Evolutionary conservation across 2,329 filamentous ascomycete species (phyloP), one percentile per base, ranked within the genome.

Genomic region (Chalara sp.): DNA sequence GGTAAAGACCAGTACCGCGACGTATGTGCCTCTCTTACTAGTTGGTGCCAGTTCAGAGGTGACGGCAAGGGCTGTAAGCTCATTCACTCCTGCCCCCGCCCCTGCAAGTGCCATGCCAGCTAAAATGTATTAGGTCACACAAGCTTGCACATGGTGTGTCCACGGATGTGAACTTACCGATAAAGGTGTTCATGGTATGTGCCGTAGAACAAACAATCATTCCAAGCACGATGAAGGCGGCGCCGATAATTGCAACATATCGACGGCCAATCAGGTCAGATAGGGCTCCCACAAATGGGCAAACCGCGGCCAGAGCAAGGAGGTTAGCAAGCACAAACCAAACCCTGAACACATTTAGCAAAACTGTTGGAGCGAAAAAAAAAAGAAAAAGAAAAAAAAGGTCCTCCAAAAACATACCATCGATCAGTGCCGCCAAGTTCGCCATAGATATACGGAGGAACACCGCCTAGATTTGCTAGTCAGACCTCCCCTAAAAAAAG

Each of bases 31-130:
- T 45, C 84, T 76, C 64, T 85, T 79, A 13, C 76, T 71, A 21
- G 79, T 79, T 1, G 84, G 84, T 0, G 81, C 84, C 53, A 87
- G 73, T 62, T 88, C 84, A 2, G 81, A 80, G 1, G 83, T 84
- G 33, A 76, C 84, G 31, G 84, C 82, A 6, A 88, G 70, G 5
- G 84, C 82, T 5, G 81, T 87, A 33, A 87, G 69, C 64, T 87
- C 83, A 57, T 82, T 83, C 53, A 87, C 76, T 11, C 84, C 84
- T 8, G 83, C 82, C 33, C 83, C 84, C 5, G 80, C 70, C 1
- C 84, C 84, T 7, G 82, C 75, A 55, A 87, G 72, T 2, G 64
- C 63, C 70, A 73, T 73, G 12, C 72, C 70, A 46, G 64, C 76
- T 79, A 8, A 3, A 10, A 30, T 32, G 2, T 33, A 12, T 54